Conservation (phyloP, 768 basidiomycete genomes). For the Mycena olivaceomarginata region DNA sequence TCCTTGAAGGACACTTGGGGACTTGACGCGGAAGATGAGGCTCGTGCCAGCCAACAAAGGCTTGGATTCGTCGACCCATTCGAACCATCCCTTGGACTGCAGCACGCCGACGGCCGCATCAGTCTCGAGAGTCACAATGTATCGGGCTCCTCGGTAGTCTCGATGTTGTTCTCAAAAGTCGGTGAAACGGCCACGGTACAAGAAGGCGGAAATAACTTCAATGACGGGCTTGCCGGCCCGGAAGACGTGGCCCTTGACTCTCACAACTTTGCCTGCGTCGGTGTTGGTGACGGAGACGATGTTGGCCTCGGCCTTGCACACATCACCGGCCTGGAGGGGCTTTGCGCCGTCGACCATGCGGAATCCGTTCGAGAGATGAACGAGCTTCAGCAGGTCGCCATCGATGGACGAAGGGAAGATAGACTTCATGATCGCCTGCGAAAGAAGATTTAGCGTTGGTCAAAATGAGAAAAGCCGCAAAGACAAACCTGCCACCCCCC, state of each 20-base stretch:
- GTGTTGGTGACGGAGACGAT: constrained; percentile 94
- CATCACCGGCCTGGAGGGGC: constrained; percentile 89
- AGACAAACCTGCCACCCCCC: constrained; percentile 96
- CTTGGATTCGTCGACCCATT: constrained; percentile 90
- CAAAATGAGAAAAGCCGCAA: background rate
- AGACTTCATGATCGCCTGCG: constrained; percentile 97
- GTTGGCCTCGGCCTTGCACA: constrained; percentile 92
- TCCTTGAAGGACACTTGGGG: constrained; percentile 93
- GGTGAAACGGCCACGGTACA: constrained; percentile 95
- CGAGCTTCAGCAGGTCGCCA: constrained; percentile 95
- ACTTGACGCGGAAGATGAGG: constrained; percentile 93
- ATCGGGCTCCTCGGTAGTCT: constrained; percentile 94
- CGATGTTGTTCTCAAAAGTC: constrained; percentile 98
- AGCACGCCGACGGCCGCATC: constrained; percentile 93
- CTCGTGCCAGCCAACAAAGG: constrained; percentile 88
- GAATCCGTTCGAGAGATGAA: constrained; percentile 99
- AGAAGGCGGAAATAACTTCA: constrained; percentile 95
- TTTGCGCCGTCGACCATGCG: constrained; percentile 86
- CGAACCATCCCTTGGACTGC: constrained; percentile 98
- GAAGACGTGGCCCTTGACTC: constrained; percentile 89
- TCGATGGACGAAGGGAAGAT: constrained; percentile 96
- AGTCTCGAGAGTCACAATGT: constrained; percentile 82
- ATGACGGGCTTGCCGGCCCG: constrained; percentile 89
- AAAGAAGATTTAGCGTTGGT: constrained; percentile 36
- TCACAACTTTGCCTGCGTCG: constrained; percentile 95